Conservation (phyloP, 371 early-diverging fungal species). For the Apophysomyces sp. region DNA sequence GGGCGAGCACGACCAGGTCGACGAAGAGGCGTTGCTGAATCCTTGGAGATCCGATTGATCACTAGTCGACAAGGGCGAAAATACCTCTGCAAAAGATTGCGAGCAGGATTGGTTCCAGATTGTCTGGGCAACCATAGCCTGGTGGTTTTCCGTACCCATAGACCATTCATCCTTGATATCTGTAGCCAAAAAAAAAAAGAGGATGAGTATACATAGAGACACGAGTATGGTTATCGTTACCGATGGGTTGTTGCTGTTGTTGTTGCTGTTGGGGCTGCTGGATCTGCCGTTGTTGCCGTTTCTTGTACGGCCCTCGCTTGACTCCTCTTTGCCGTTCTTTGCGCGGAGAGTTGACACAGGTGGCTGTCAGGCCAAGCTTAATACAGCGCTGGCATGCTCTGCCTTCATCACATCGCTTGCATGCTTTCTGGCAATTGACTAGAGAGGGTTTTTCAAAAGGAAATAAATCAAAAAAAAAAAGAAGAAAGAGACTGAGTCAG, state of each 20-base stretch:
- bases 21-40: neutral
- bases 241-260: neutral
- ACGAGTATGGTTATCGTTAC: neutral
- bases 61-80: neutral
- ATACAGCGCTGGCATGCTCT: constrained; percentile 83
- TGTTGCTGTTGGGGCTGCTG: neutral
- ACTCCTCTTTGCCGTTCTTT: constrained; percentile 79
- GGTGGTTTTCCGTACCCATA: neutral
- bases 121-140: neutral
- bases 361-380: constrained; percentile 62
- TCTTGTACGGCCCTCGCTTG: constrained; percentile 78
- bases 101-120: neutral
- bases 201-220: too few species aligned
- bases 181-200: too few species aligned
- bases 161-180: neutral
- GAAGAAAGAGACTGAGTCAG: neutral
- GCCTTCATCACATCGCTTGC: constrained; percentile 86
- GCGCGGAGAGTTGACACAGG: constrained; percentile 75
- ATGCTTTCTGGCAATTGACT: constrained; percentile 86
- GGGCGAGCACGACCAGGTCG: neutral
- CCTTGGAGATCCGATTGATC: neutral
- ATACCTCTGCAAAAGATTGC: neutral
- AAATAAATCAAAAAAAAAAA: neutral
- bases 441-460: too few species aligned
- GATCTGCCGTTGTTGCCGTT: constrained; percentile 30